These are phyloP conservation scores for Sapria himalayana DNA, from an alignment of 345 rosid species.

Conservation along the genomic window DNA sequence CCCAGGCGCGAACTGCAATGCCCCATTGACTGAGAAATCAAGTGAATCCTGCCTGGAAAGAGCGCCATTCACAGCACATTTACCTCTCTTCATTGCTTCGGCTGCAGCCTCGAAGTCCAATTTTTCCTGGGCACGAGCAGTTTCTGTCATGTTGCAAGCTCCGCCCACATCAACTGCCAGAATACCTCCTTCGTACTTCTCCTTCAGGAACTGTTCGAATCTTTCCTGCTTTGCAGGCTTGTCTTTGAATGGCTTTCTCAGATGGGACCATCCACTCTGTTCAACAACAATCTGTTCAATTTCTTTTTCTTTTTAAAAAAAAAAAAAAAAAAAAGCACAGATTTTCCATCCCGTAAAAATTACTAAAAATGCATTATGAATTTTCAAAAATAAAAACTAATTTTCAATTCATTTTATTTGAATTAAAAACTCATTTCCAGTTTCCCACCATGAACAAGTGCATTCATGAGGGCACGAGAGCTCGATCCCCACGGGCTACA, in stretches of 20 bases:
- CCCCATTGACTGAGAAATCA: slow-evolving; percentile 34
- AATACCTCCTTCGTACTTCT: slow-evolving; percentile 80
- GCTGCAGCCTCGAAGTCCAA: slow-evolving; percentile 94
- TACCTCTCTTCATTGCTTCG: slow-evolving; percentile 69
- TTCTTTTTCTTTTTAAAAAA: too few species aligned
- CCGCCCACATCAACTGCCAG: slow-evolving; percentile 33
- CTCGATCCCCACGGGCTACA: too few species aligned
- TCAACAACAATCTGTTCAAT: background rate
- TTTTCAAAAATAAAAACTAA: too few species aligned
- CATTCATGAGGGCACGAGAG: too few species aligned
- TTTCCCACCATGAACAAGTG: too few species aligned
- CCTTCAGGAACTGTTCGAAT: slow-evolving; percentile 82
- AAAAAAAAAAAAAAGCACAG: slow-evolving; percentile 1
- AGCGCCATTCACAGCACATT: slow-evolving; percentile 24
- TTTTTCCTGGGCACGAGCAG: slow-evolving; percentile 86
- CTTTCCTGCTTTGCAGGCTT: slow-evolving; percentile 77
- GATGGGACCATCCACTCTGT: slow-evolving; percentile 39
- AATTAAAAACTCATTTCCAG: too few species aligned
- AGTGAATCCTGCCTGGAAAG: slow-evolving; percentile 17
- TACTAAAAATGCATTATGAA: too few species aligned
- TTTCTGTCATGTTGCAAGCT: slow-evolving; percentile 54
- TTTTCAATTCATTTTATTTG: too few species aligned
- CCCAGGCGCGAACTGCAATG: slow-evolving; percentile 55
- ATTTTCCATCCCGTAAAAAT: background rate
- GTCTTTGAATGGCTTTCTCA: slow-evolving; percentile 65